Evolutionary conservation across 495 filamentous ascomycete genomes (phyloP), one percentile per base, ranked within the genome.

Genomic region (Hypoxylon perforatum): DNA sequence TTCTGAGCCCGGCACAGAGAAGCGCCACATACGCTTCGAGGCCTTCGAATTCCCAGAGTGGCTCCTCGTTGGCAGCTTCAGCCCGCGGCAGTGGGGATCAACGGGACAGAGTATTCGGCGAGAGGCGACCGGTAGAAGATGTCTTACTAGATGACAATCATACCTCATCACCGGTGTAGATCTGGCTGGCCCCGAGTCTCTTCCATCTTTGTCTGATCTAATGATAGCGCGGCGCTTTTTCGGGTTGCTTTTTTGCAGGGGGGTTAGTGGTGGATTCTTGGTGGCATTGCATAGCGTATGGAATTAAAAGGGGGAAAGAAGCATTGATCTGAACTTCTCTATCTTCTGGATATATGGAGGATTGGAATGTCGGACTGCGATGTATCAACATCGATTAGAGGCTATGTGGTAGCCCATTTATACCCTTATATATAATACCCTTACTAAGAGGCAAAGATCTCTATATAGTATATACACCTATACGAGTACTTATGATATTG

Each of bases 191-290:
- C 46, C 30, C 42, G 8, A 15, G 25, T 11, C 47, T 35, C 8
- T 64, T 42, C 47, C 48, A 50, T 55, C 35, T 55, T 63, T 51
- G 55, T 67, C 30, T 60, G 56, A 57, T 67, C 46, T 64, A 50
- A 67, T 51, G 63, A 38, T 9, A 74, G 72, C 72, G 65, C 30
- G 72, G 72, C 72, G 72, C 69, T 65, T 65, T 65, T 65, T 41
- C 7, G 59, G 64, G 38, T 65, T 67, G 63, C 45, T 45, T 49
- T 62, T 47, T 42, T 50, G 23, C 39, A 17, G 5, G 7, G 21
- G 45, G 19, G 17, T 28, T 3, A 28, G 25, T 28, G 25, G 30
- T 33, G 8, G 30, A 57, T 60, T 23, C 33, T 61, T 65, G 63
- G 45, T 18, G 49, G 59, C 72, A 74, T 74, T 60, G 23, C 25